A percentile compares a stretch with the other conserved stretches of the same genome.
These are phyloP conservation scores for Ambrosia hybrid DNA, from an alignment of 140 eudicot genomes.

Conservation along the genomic window DNA sequence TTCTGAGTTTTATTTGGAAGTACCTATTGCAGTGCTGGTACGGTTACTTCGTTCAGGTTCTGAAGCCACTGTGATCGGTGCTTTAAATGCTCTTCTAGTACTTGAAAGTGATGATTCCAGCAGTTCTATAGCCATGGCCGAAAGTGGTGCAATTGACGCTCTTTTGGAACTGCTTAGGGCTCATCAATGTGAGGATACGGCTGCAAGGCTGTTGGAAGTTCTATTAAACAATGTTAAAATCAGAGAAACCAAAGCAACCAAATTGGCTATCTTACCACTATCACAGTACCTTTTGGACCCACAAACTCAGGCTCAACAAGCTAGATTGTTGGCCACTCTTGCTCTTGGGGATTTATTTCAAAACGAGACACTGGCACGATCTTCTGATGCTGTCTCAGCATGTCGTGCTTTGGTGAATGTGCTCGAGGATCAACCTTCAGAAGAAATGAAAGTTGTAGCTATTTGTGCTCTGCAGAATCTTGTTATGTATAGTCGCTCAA, in stretches of 20 bases:
- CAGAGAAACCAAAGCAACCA: constrained; percentile 85
- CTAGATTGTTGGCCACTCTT: constrained; percentile 85
- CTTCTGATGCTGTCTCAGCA: constrained; percentile 91
- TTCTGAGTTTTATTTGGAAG: constrained; percentile 90
- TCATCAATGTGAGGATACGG: constrained; percentile 95
- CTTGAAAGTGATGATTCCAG: constrained; percentile 91
- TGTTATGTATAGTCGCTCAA: constrained; percentile 92
- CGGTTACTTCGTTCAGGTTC: constrained; percentile 88
- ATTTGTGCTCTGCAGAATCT: constrained; percentile 95
- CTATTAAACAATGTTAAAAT: constrained; percentile 84
- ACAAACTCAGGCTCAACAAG: constrained; percentile 97
- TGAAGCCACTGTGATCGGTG: constrained; percentile 77
- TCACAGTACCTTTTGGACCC: constrained; percentile 97
- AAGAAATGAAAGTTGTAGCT: constrained; percentile 99
- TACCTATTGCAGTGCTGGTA: constrained; percentile 88
- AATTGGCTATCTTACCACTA: constrained; percentile 78
- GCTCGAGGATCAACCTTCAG: constrained; percentile 96
- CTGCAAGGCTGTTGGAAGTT: constrained; percentile 89
- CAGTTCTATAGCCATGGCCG: constrained; percentile 96
- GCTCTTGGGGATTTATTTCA: constrained; percentile 97
- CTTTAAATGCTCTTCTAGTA: constrained; percentile 86
- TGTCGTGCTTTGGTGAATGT: constrained; percentile 93
- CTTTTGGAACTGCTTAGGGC: constrained; percentile 83
- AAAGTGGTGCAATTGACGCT: constrained; percentile 96
- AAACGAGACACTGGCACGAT: constrained; percentile 84